Percentiles rank a stretch among this genome's conserved stretches.
Conservation (phyloP, 148 eudicot genomes). For the Rhododendron vialii region DNA sequence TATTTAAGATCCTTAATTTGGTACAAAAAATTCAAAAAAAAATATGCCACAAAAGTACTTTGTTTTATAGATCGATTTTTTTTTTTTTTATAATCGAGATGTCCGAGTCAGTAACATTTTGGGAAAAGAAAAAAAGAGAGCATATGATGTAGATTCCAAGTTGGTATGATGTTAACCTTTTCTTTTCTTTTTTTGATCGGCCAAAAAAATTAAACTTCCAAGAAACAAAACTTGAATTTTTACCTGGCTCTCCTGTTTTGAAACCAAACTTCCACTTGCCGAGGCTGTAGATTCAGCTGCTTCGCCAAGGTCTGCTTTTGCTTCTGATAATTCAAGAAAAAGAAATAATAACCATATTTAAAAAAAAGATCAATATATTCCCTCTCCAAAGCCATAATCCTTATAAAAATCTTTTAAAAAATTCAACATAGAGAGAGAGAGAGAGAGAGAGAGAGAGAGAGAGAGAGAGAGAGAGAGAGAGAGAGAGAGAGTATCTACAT, state of each 20-base stretch:
- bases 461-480: no score
- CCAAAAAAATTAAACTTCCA: not conserved
- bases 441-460: no score
- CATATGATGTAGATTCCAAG: not conserved
- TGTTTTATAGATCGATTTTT: no score
- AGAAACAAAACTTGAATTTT: no score
- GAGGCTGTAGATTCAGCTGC: conserved; percentile 29
- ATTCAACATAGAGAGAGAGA: not conserved
- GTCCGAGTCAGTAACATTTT: not conserved
- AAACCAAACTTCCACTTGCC: conserved; percentile 46
- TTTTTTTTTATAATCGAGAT: no score
- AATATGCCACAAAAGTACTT: not conserved
- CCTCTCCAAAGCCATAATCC: not conserved
- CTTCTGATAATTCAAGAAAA: conserved; percentile 17
- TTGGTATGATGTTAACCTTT: not conserved
- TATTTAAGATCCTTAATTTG: not conserved
- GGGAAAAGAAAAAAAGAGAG: not conserved
- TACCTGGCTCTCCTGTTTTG: conserved; percentile 44
- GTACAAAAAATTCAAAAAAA: not conserved
- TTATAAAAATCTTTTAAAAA: no score
- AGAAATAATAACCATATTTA: not conserved
- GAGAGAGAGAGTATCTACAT: not conserved
- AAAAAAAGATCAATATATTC: not conserved
- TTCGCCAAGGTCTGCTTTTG: conserved; percentile 33
- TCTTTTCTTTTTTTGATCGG: not conserved